A percentile compares a stretch with the other conserved stretches of the same genome.
Evolutionary conservation across 768 basidiomycete species (phyloP).

Genomic region (Macrocybe gigantea): DNA sequence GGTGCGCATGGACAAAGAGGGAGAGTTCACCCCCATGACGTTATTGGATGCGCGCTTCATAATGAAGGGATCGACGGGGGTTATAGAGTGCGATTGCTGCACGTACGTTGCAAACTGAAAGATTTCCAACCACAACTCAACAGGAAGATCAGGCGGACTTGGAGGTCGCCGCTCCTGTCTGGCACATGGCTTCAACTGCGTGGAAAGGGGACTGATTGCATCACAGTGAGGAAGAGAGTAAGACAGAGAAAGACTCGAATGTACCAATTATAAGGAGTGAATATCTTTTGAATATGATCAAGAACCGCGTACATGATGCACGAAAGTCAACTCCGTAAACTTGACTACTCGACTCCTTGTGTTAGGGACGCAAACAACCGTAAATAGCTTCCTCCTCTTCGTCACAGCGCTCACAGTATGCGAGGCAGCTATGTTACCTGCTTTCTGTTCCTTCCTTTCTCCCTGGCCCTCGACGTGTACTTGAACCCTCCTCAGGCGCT

Average conservation of each 20-base stretch:
- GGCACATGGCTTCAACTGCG: constrained; percentile 1
- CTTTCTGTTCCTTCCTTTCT: constrained; percentile 21
- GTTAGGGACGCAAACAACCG: constrained; percentile 17
- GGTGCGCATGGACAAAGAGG: constrained; percentile 37
- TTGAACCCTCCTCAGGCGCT: constrained; percentile 40
- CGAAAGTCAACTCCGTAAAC: constrained; percentile 3
- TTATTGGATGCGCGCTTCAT: constrained; percentile 33
- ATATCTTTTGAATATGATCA: constrained; percentile 11
- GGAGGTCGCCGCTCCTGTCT: constrained; percentile 7
- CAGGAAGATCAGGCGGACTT: constrained; percentile 31
- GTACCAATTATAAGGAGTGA: constrained; percentile 27
- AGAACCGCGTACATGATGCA: constrained; percentile 21
- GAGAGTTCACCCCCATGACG: constrained; percentile 42
- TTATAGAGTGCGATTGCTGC: constrained; percentile 34
- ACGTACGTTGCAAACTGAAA: constrained; percentile 50
- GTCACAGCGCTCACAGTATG: constrained; percentile 14
- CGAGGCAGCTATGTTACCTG: constrained; percentile 14
- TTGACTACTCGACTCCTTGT: neutral
- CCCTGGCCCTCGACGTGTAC: constrained; percentile 52
- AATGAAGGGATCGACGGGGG: constrained; percentile 41
- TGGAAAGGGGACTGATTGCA: constrained; percentile 18
- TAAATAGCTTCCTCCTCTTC: constrained; percentile 18
- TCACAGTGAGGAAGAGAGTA: constrained; percentile 10
- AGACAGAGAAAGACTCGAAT: constrained; percentile 1
- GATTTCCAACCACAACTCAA: constrained; percentile 51